Evolutionary conservation across 2,329 filamentous ascomycete genomes (phyloP).

Genomic region (Eurotiales sp.): DNA sequence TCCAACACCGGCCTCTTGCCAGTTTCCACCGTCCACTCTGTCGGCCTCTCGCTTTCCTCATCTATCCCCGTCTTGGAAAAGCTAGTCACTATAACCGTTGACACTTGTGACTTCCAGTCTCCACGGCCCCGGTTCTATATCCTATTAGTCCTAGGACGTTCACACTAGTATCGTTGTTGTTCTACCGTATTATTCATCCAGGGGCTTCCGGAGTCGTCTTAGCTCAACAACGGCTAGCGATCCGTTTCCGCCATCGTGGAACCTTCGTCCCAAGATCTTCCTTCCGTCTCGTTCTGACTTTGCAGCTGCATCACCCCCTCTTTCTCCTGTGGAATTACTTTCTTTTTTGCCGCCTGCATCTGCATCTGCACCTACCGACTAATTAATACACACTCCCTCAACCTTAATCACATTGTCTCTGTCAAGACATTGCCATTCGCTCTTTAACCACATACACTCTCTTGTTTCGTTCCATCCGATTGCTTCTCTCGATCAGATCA

Average conservation of each 20-base stretch:
- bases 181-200: conserved; percentile 10
- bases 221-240: conserved; percentile 11
- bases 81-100: conserved; percentile 22
- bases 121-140: conserved; percentile 22
- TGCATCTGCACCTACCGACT: conserved; percentile 4
- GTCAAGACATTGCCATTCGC: not conserved
- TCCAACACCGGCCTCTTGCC: too few species aligned
- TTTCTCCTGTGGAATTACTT: conserved; percentile 10
- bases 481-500: not conserved
- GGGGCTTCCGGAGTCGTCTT: conserved; percentile 14
- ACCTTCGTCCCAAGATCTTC: conserved; percentile 15
- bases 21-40: too few species aligned
- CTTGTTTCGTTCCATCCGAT: not conserved
- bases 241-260: conserved; percentile 16
- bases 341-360: conserved; percentile 2
- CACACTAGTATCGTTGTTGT: conserved; percentile 9
- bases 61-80: conserved; percentile 7
- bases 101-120: conserved; percentile 22
- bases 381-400: conserved; percentile 6
- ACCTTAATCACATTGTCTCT: not conserved
- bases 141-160: conserved; percentile 11
- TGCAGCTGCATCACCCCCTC: conserved; percentile 7
- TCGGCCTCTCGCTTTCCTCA: not conserved
- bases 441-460: not conserved
- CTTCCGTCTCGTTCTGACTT: conserved; percentile 8